Conservation (phyloP, 2,329 filamentous ascomycete genomes). For the Phyllosticta citribraziliensis region DNA sequence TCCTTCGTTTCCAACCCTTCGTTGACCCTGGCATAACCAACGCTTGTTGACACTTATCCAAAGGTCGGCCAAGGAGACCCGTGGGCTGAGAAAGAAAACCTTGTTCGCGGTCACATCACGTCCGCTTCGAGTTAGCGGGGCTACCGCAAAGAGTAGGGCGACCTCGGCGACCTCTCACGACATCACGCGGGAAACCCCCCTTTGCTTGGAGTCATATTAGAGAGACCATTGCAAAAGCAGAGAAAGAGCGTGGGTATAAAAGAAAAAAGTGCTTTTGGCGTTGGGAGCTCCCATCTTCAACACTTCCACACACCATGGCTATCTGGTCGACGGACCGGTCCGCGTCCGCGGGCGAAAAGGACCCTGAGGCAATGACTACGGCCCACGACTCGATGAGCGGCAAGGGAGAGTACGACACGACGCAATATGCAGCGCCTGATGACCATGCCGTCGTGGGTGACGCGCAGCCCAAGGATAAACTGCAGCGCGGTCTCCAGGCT, state of each 20-base stretch:
- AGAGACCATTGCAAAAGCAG: background rate
- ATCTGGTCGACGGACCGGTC: background rate
- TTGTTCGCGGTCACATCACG: background rate
- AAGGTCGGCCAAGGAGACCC: background rate
- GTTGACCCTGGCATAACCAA: background rate
- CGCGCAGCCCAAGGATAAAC: constrained; percentile 15
- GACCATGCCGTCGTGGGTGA: constrained; percentile 3
- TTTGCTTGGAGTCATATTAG: background rate
- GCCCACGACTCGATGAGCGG: constrained; percentile 1
- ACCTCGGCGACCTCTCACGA: background rate
- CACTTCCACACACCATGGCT: background rate
- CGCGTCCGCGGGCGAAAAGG: background rate
- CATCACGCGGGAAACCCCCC: background rate
- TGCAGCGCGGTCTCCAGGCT: constrained; percentile 45
- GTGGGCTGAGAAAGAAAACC: background rate
- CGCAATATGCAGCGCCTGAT: background rate
- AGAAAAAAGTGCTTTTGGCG: background rate
- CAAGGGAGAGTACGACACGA: constrained; percentile 3
- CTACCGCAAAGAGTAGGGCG: background rate
- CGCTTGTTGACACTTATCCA: background rate
- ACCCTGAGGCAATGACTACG: background rate
- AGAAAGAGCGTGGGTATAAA: background rate
- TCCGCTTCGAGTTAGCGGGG: background rate
- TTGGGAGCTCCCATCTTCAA: background rate
- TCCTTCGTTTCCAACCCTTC: background rate